A percentile compares a stretch with the other conserved stretches of the same genome.
Evolutionary conservation across 2,329 filamentous ascomycete genomes (phyloP).

Genomic region (Ophiostoma fasciatum): DNA sequence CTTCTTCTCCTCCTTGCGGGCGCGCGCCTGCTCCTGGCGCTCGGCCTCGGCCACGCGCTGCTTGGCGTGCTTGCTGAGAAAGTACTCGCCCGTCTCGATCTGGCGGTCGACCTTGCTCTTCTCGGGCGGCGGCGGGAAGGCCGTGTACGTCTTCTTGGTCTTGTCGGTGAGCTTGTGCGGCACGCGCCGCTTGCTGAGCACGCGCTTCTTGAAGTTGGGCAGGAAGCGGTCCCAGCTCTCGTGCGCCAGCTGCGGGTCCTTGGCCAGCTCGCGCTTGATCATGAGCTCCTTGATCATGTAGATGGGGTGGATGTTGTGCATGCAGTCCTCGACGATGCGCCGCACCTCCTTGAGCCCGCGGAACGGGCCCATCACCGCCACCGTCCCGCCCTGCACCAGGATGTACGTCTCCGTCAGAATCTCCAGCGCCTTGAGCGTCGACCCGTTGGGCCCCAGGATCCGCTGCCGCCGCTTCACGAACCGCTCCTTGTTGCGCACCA

Average conservation of each 20-base stretch:
- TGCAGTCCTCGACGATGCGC: slow-evolving; percentile 77
- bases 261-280: slow-evolving; percentile 69
- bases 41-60: slow-evolving; percentile 68
- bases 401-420: slow-evolving; percentile 85
- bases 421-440: slow-evolving; percentile 86
- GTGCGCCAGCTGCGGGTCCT: slow-evolving; percentile 65
- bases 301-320: slow-evolving; percentile 94
- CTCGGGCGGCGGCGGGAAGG: slow-evolving; percentile 90
- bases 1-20: slow-evolving; percentile 78
- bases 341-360: slow-evolving; percentile 89
- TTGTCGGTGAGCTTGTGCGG: slow-evolving; percentile 87
- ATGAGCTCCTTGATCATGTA: slow-evolving; percentile 64
- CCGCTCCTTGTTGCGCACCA: slow-evolving; percentile 85
- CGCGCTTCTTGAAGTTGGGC: slow-evolving; percentile 92
- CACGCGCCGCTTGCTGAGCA: slow-evolving; percentile 65
- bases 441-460: slow-evolving; percentile 80
- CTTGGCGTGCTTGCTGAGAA: slow-evolving; percentile 84
- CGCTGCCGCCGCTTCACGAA: slow-evolving; percentile 91
- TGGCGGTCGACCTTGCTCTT: slow-evolving; percentile 98
- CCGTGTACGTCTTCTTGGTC: slow-evolving; percentile 85
- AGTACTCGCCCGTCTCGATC: slow-evolving; percentile 97
- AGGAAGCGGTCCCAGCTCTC: slow-evolving; percentile 95
- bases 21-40: slow-evolving; percentile 68
- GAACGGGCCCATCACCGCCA: slow-evolving; percentile 76
- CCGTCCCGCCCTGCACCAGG: slow-evolving; percentile 91